phyloP scores from a whole-genome alignment of 2,329 filamentous ascomycete species.

The Neopestalotiopsis clavispora region DNA sequence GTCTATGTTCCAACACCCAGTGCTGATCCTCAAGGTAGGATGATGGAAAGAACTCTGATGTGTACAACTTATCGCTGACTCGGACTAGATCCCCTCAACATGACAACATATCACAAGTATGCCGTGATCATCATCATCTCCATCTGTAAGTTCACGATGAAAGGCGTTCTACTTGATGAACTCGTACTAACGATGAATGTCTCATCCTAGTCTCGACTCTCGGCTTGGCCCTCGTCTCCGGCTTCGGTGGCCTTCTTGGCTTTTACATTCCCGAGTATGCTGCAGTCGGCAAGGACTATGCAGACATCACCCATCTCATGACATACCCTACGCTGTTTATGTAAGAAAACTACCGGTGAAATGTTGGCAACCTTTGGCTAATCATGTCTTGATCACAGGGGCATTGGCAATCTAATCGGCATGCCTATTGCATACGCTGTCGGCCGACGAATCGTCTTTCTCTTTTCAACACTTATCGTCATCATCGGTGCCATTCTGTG shows the following conservation, averaged over 20 bases:
- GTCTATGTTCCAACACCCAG: constrained; percentile 41
- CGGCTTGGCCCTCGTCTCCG: constrained; percentile 43
- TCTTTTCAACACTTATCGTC: constrained; percentile 34
- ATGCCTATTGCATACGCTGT: constrained; percentile 42
- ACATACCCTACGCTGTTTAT: constrained; percentile 36
- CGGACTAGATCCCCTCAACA: constrained; percentile 34
- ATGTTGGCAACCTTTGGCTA: too few species aligned
- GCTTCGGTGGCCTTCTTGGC: constrained; percentile 44
- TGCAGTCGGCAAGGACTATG: constrained; percentile 39
- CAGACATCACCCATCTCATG: constrained; percentile 44
- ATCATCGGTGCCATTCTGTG: constrained; percentile 35
- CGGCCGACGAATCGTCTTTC: constrained; percentile 38
- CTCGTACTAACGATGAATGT: constrained; percentile 1
- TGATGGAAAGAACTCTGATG: background rate
- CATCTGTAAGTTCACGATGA: constrained; percentile 25
- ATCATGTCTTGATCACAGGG: constrained; percentile 26
- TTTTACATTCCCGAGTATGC: constrained; percentile 46
- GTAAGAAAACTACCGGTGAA: too few species aligned
- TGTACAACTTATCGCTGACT: background rate
- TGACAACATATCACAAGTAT: constrained; percentile 32
- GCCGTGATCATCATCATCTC: constrained; percentile 30
- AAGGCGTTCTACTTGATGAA: too few species aligned
- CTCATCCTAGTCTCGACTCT: constrained; percentile 41
- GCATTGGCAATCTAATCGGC: constrained; percentile 34
- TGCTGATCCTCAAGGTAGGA: constrained; percentile 34